Conservation (phyloP, 2,329 filamentous ascomycete species). For the Clonostachys rosea region DNA sequence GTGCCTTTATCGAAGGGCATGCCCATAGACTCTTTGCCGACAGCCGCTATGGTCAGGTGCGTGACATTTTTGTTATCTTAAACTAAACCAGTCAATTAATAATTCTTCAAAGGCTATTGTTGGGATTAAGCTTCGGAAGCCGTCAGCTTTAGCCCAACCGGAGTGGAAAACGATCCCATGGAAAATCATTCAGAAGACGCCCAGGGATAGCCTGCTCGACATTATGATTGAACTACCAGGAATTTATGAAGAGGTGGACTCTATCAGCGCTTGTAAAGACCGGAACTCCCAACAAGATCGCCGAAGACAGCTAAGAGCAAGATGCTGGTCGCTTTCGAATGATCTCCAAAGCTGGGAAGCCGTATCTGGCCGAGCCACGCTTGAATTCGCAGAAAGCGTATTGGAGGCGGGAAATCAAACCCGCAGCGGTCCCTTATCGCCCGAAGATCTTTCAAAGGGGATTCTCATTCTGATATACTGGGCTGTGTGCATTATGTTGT, state of each 20-base stretch:
- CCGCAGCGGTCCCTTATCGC: too few relatives aligned
- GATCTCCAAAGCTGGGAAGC: too few relatives aligned
- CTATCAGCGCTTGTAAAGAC: too few relatives aligned
- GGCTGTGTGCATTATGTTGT: too few relatives aligned
- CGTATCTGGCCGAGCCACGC: too few relatives aligned
- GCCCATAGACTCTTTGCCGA: slow-evolving; percentile 50
- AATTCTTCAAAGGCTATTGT: neutral
- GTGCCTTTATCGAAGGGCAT: slow-evolving; percentile 4
- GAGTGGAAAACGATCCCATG: slow-evolving; percentile 50
- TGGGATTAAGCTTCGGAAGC: slow-evolving; percentile 35
- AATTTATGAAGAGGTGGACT: slow-evolving; percentile 14
- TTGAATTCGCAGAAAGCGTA: too few relatives aligned
- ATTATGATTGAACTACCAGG: slow-evolving; percentile 39
- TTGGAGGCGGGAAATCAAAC: too few relatives aligned
- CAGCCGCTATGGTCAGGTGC: slow-evolving; percentile 51
- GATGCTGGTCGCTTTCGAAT: too few relatives aligned
- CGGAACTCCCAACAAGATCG: too few relatives aligned
- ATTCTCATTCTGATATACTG: too few relatives aligned
- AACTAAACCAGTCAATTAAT: neutral
- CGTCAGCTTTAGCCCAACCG: slow-evolving; percentile 42
- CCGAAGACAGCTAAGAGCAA: too few relatives aligned
- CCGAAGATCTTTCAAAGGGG: too few relatives aligned
- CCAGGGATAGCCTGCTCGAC: slow-evolving; percentile 48
- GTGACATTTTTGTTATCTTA: slow-evolving; percentile 30
- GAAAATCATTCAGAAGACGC: slow-evolving; percentile 43